phyloP scores from a whole-genome alignment of 2,329 filamentous ascomycete species.

The Ceratocystis diversiconidia region DNA sequence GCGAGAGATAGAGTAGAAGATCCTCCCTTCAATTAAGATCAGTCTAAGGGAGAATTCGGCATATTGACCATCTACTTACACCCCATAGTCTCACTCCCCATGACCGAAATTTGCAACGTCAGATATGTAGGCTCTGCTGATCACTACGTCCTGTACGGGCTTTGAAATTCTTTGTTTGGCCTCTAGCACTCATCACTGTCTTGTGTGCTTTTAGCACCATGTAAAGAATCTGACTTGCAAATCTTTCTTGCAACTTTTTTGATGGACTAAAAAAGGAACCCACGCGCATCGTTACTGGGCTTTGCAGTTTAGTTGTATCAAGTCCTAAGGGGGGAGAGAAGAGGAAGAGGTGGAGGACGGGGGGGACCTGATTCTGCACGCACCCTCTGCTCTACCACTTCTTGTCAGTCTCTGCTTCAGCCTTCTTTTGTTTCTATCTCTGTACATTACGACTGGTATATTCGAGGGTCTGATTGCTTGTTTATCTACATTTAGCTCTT shows the following conservation, averaged over 20 bases:
- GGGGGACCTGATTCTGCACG: neutral
- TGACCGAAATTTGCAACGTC: neutral
- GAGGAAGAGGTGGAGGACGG: neutral
- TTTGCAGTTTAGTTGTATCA: neutral
- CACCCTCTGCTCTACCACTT: neutral
- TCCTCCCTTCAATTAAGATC: neutral
- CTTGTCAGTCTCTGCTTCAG: neutral
- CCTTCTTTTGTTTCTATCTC: neutral
- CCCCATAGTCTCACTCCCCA: neutral
- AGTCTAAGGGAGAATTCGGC: neutral
- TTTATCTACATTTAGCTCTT: neutral
- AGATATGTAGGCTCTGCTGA: neutral
- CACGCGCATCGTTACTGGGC: neutral
- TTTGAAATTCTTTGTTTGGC: neutral
- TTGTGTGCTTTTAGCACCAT: neutral
- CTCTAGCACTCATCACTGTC: no score
- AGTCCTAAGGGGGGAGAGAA: neutral
- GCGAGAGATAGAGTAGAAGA: no score
- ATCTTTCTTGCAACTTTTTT: neutral
- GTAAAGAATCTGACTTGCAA: neutral
- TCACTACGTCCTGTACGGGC: neutral
- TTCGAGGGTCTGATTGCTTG: neutral
- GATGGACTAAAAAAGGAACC: neutral
- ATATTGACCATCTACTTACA: neutral
- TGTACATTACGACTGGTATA: neutral